Percentiles rank a stretch among this genome's conserved stretches.
Conservation (phyloP, 345 rosid species). For the Aethionema arabicum region DNA sequence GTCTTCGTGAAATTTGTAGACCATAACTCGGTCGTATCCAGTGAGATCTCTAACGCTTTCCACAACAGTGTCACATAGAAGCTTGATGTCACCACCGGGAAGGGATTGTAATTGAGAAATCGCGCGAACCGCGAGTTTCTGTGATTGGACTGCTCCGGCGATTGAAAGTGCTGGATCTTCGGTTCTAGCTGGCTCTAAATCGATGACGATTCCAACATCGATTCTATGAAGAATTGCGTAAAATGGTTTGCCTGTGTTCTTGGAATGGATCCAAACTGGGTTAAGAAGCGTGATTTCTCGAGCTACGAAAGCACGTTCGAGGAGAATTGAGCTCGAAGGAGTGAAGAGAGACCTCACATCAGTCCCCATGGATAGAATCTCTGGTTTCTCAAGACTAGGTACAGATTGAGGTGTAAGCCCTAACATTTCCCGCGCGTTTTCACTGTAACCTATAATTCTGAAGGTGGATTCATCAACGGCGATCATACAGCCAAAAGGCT, state of each 20-base stretch:
- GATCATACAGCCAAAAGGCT: slow-evolving; percentile 89
- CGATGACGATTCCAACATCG: slow-evolving; percentile 97
- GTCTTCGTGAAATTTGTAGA: slow-evolving; percentile 95
- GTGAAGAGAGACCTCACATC: slow-evolving; percentile 74
- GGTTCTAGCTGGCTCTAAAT: slow-evolving; percentile 92
- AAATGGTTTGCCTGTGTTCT: slow-evolving; percentile 75
- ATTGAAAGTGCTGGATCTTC: slow-evolving; percentile 95
- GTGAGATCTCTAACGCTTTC: slow-evolving; percentile 80
- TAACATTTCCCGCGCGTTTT: slow-evolving; percentile 85
- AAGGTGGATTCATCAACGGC: slow-evolving; percentile 74
- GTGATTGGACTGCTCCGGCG: slow-evolving; percentile 98
- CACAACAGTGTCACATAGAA: slow-evolving; percentile 90
- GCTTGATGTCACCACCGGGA: slow-evolving; percentile 89
- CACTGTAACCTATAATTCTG: slow-evolving; percentile 70
- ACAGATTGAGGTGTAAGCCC: slow-evolving; percentile 81
- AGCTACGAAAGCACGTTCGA: slow-evolving; percentile 82
- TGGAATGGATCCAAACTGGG: slow-evolving; percentile 91
- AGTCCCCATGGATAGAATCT: slow-evolving; percentile 60
- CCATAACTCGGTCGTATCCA: slow-evolving; percentile 95
- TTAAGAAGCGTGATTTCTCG: slow-evolving; percentile 83
- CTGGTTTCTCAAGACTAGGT: slow-evolving; percentile 71
- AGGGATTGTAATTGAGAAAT: slow-evolving; percentile 87
- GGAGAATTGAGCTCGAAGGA: slow-evolving; percentile 53
- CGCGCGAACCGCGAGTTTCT: slow-evolving; percentile 89
- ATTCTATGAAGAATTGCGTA: slow-evolving; percentile 88